These are phyloP conservation scores for Rehmannia glutinosa DNA, from an alignment of 257 asterid genomes.

Conservation along the genomic window DNA sequence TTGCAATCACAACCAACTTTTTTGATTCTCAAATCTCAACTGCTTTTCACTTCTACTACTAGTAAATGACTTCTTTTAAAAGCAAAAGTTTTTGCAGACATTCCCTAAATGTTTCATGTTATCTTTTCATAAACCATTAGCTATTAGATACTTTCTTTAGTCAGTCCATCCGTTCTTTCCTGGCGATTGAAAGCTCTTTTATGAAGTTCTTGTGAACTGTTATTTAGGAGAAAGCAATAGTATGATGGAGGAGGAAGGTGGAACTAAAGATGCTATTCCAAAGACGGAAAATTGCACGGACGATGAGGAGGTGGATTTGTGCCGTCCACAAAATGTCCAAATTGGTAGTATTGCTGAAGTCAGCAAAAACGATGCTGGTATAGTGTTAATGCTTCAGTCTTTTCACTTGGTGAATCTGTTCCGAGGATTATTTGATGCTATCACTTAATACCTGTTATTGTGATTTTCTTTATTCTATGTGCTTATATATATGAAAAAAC, in stretches of 20 bases:
- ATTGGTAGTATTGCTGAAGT: constrained; percentile 16
- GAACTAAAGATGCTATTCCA: constrained; percentile 11
- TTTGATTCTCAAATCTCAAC: no score
- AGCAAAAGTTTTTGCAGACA: no score
- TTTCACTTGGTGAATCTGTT: neutral
- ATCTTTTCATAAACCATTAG: neutral
- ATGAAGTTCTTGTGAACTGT: constrained; percentile 4
- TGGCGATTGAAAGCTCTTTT: neutral
- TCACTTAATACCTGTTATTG: neutral
- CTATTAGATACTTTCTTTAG: neutral
- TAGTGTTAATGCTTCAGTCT: neutral
- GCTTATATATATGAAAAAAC: no score
- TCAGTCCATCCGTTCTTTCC: neutral
- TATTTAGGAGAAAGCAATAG: constrained; percentile 25
- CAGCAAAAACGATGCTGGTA: constrained; percentile 36
- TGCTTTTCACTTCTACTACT: no score
- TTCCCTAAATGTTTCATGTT: neutral
- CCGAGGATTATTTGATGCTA: neutral
- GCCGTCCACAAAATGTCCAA: constrained; percentile 15
- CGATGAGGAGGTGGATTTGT: constrained; percentile 16
- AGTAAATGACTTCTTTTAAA: no score
- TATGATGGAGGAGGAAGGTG: constrained; percentile 20
- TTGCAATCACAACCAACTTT: no score
- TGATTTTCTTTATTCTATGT: neutral
- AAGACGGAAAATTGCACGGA: neutral